phyloP scores from a whole-genome alignment of 2,329 filamentous ascomycete species.

The Ilyonectria sp. region DNA sequence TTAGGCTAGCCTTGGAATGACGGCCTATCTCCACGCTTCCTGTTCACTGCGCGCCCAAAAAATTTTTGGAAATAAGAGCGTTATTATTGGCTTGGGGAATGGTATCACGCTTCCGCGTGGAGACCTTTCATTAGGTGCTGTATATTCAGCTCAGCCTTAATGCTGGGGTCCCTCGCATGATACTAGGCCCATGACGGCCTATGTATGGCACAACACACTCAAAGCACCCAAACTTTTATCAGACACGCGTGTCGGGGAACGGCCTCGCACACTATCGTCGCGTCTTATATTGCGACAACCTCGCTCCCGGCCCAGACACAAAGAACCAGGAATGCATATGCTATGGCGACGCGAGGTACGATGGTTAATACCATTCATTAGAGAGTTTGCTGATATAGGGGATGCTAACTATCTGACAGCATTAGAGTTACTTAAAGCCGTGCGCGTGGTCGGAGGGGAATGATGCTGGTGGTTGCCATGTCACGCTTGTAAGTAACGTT shows the following conservation, averaged over 20 bases:
- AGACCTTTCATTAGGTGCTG: not conserved
- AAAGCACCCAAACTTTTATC: not conserved
- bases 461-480: too few relatives aligned
- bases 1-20: not conserved
- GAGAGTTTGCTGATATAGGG: too few relatives aligned
- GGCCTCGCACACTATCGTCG: too few relatives aligned
- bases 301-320: too few relatives aligned
- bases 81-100: not conserved
- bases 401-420: too few relatives aligned
- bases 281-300: too few relatives aligned
- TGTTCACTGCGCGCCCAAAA: not conserved
- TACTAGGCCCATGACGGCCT: not conserved
- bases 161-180: not conserved
- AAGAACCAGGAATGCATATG: too few relatives aligned
- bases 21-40: not conserved
- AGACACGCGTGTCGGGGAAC: not conserved
- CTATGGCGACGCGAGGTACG: too few relatives aligned
- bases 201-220: not conserved
- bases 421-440: too few relatives aligned
- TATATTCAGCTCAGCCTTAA: not conserved
- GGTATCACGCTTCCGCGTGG: not conserved
- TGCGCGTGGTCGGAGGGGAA: too few relatives aligned
- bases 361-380: too few relatives aligned
- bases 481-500: too few relatives aligned
- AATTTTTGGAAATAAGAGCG: not conserved